A percentile compares a stretch with the other conserved stretches of the same genome.
These are phyloP conservation scores for Kwoniella europaea DNA, from an alignment of 768 basidiomycete species.

Conservation along the genomic window DNA sequence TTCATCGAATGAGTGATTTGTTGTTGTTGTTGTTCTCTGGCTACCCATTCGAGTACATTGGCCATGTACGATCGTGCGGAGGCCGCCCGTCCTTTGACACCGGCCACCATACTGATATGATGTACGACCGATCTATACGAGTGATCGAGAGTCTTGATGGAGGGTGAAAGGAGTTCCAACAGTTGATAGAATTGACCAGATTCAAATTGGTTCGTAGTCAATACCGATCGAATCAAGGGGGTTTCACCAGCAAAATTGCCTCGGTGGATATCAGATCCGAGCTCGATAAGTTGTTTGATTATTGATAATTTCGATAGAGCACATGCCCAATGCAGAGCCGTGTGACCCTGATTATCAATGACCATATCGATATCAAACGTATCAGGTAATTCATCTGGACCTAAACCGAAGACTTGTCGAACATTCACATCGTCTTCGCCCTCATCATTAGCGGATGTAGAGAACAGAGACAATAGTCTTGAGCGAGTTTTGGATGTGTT, in stretches of 20 bases:
- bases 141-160: constrained; percentile 86
- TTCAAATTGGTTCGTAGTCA: constrained; percentile 85
- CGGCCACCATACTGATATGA: constrained; percentile 87
- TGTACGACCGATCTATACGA: constrained; percentile 85
- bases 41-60: constrained; percentile 83
- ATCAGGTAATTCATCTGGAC: constrained; percentile 25
- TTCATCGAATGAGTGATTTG: neutral
- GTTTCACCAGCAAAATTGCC: constrained; percentile 96
- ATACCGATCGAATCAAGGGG: constrained; percentile 85
- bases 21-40: constrained; percentile 51
- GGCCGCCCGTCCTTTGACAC: constrained; percentile 82
- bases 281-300: constrained; percentile 71
- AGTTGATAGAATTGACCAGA: constrained; percentile 68
- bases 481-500: constrained; percentile 40
- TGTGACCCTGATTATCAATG: constrained; percentile 92
- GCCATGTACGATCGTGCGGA: constrained; percentile 91
- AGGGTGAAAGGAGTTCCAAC: constrained; percentile 68
- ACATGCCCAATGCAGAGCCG: constrained; percentile 89
- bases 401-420: constrained; percentile 37
- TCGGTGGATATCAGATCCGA: constrained; percentile 84
- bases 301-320: constrained; percentile 75
- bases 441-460: constrained; percentile 6
- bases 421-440: constrained; percentile 34
- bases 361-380: constrained; percentile 76
- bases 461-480: constrained; percentile 55